Percentiles rank a stretch among this genome's conserved stretches.
These are phyloP conservation scores for Claviceps purpurea DNA, from an alignment of 2,329 filamentous ascomycete species.

Conservation along the genomic window DNA sequence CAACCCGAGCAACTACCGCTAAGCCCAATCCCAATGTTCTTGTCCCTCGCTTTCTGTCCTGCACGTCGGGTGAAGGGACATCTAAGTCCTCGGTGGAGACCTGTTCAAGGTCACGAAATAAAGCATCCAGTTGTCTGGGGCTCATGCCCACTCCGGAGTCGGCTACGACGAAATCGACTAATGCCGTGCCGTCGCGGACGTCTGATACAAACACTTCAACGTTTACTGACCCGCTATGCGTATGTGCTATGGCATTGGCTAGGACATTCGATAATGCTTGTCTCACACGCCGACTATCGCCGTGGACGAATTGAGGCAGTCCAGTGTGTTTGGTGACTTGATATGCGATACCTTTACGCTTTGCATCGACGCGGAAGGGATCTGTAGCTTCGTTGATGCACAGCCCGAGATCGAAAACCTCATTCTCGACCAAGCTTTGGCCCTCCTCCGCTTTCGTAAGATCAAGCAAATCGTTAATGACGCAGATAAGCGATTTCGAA, in stretches of 20 bases:
- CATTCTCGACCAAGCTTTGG: constrained; percentile 63
- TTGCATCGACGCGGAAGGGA: constrained; percentile 59
- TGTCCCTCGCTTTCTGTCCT: constrained; percentile 17
- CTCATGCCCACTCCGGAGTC: constrained; percentile 68
- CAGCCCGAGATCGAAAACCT: constrained; percentile 57
- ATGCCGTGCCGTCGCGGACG: constrained; percentile 37
- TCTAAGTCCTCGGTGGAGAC: constrained; percentile 34
- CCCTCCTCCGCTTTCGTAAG: constrained; percentile 81
- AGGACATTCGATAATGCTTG: constrained; percentile 74
- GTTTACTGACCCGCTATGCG: constrained; percentile 49
- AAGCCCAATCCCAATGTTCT: constrained; percentile 63
- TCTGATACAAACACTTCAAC: constrained; percentile 56
- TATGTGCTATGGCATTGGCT: constrained; percentile 76
- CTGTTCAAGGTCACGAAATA: constrained; percentile 47
- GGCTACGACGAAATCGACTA: constrained; percentile 60
- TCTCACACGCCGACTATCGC: constrained; percentile 67
- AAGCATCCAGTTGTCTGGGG: constrained; percentile 41
- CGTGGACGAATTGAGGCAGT: constrained; percentile 57
- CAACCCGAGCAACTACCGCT: constrained; percentile 74
- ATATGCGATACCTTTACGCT: constrained; percentile 61
- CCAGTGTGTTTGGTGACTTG: constrained; percentile 53
- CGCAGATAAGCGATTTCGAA: constrained; percentile 83
- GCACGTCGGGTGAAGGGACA: constrained; percentile 11
- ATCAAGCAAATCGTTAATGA: constrained; percentile 85
- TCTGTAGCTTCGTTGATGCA: constrained; percentile 69